phyloP scores from a whole-genome alignment of 2,329 filamentous ascomycete species.

The Lasiodiplodia hormozganensis region DNA sequence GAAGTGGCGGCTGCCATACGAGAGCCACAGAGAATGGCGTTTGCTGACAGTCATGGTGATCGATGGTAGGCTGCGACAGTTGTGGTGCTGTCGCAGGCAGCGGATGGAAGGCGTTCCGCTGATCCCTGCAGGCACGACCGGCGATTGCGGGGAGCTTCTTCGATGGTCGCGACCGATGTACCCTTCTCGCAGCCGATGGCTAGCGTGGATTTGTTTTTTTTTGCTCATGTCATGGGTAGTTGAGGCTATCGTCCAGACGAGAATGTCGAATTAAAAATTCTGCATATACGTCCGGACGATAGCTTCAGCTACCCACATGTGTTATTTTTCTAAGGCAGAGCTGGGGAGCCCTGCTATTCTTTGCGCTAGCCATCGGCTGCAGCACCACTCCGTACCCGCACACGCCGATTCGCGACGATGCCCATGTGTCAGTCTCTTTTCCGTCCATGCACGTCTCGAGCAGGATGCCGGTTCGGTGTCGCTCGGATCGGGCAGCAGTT shows the following conservation, averaged over 20 bases:
- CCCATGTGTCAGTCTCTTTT: neutral
- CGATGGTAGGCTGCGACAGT: neutral
- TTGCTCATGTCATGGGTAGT: too few species aligned
- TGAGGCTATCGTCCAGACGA: too few species aligned
- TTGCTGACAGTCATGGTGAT: neutral
- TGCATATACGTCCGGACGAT: too few species aligned
- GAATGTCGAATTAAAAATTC: too few species aligned
- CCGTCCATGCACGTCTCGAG: neutral
- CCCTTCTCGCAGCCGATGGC: neutral
- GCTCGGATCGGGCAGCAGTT: neutral
- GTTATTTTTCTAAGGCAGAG: too few species aligned
- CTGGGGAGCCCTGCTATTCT: too few species aligned
- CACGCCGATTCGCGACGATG: neutral
- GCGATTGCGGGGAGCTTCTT: conserved; percentile 17
- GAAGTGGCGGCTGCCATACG: neutral
- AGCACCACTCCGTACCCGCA: neutral
- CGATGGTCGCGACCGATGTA: conserved; percentile 25
- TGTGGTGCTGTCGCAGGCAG: neutral
- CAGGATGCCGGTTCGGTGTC: neutral
- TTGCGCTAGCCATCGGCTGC: too few species aligned
- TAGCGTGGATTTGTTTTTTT: too few species aligned
- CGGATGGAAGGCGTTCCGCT: conserved; percentile 3
- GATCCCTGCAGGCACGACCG: neutral
- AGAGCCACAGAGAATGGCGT: neutral
- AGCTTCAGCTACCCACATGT: too few species aligned